Conservation (phyloP, 148 eudicot genomes). For the Amaranthus cruentus region DNA sequence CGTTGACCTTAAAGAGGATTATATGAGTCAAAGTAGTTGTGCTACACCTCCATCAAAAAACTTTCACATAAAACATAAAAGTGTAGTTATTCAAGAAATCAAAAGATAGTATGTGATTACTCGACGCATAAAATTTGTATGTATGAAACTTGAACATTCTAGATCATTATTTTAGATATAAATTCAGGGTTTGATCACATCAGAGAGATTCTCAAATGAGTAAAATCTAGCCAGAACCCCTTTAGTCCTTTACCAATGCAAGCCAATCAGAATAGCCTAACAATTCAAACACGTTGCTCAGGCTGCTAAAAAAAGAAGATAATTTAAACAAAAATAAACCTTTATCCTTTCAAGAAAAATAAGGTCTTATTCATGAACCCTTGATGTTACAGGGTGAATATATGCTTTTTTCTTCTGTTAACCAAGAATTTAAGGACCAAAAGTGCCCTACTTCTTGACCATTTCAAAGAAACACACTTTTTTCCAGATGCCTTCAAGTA, state of each 20-base stretch:
- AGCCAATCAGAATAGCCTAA: not conserved
- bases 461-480: not conserved
- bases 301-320: not conserved
- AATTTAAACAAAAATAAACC: not conserved
- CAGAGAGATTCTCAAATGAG: not conserved
- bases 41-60: not conserved
- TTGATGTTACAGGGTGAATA: not conserved
- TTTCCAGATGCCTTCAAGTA: no score
- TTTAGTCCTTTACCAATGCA: not conserved
- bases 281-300: not conserved
- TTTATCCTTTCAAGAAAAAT: not conserved
- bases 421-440: not conserved
- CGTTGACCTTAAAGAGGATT: conserved; percentile 37
- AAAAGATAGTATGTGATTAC: not conserved
- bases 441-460: conserved; percentile 12
- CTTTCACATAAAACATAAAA: no score
- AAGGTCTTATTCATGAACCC: conserved; percentile 3
- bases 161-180: not conserved
- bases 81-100: no score
- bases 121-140: not conserved
- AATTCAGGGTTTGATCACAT: not conserved
- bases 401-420: not conserved
- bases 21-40: conserved; percentile 26
- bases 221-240: not conserved
- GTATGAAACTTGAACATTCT: not conserved